Percentiles rank a stretch among this genome's conserved stretches.
phyloP scores from a whole-genome alignment of 1,284 basidiomycete genomes.

The Ceratobasidium sp. region DNA sequence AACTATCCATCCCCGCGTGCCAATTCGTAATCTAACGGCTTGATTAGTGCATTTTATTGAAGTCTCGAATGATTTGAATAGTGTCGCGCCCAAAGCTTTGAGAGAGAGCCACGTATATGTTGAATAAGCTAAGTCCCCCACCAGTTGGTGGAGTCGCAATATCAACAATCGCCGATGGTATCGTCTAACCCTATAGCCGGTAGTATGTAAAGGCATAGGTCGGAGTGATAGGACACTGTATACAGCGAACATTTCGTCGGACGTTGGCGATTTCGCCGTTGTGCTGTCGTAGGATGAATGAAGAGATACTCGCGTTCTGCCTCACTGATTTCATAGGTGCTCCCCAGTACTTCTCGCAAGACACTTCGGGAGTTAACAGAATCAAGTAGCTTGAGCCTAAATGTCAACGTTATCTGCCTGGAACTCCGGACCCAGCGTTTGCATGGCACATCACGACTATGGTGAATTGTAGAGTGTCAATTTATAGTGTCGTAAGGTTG shows the following conservation, averaged over 20 bases:
- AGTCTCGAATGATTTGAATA: conserved; percentile 42
- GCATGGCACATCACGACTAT: no score
- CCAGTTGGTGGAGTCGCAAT: conserved; percentile 23
- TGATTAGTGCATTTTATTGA: conserved; percentile 4
- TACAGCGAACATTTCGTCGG: conserved; percentile 11
- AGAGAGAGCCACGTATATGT: conserved; percentile 44
- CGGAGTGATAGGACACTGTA: conserved; percentile 39
- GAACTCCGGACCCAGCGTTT: no score
- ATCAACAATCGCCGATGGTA: conserved; percentile 20
- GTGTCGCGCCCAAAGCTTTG: conserved; percentile 39
- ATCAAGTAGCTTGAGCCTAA: no score
- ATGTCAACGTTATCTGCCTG: no score
- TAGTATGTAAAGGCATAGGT: conserved; percentile 14
- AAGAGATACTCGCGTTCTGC: no score
- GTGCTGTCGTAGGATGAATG: not conserved
- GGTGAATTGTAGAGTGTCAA: no score
- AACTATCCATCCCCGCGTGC: not conserved
- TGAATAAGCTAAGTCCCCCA: conserved; percentile 13
- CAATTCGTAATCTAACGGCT: not conserved
- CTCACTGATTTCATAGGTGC: no score
- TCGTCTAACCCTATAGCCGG: conserved; percentile 40
- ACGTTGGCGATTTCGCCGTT: no score
- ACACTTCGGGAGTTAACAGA: no score
- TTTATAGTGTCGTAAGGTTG: no score
- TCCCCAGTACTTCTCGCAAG: no score